Conservation (phyloP, 768 basidiomycete genomes). For the Mycena sanguinolenta region DNA sequence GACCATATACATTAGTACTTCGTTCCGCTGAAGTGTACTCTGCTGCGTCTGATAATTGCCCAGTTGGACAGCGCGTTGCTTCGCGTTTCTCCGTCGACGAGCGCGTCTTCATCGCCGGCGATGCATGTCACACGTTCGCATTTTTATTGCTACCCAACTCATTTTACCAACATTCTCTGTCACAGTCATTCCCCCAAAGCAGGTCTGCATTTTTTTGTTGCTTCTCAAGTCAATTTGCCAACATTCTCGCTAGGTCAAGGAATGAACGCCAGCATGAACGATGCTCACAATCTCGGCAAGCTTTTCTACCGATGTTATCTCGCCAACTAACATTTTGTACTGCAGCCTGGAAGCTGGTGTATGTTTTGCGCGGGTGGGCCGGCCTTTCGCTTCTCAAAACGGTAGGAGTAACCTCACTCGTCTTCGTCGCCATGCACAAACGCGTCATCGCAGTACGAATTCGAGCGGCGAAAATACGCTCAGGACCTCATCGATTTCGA, state of each 20-base stretch:
- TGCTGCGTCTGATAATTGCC: neutral
- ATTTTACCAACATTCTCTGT: conserved; percentile 46
- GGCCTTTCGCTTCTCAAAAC: conserved; percentile 62
- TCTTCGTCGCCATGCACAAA: neutral
- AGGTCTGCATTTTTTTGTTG: conserved; percentile 49
- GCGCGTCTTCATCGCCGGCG: conserved; percentile 82
- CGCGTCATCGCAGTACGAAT: conserved; percentile 66
- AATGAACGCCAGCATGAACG: conserved; percentile 85
- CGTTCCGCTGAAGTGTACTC: conserved; percentile 38
- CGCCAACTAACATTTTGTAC: neutral
- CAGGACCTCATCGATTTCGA: conserved; percentile 83
- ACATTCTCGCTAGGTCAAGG: conserved; percentile 66
- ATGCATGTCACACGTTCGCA: conserved; percentile 76
- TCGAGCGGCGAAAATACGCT: conserved; percentile 76
- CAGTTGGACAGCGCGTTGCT: conserved; percentile 84
- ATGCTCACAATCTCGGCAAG: conserved; percentile 77
- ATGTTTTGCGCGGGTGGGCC: conserved; percentile 70
- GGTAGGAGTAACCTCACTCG: conserved; percentile 46
- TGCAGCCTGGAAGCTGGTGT: conserved; percentile 71
- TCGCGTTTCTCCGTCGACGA: conserved; percentile 70
- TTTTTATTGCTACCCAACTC: neutral
- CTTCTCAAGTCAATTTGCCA: neutral
- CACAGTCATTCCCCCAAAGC: conserved; percentile 79
- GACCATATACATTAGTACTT: conserved; percentile 79
- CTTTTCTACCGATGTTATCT: neutral